These are phyloP conservation scores for Pleurotus salmoneostramineus DNA, from an alignment of 768 basidiomycete genomes.

Conservation along the genomic window DNA sequence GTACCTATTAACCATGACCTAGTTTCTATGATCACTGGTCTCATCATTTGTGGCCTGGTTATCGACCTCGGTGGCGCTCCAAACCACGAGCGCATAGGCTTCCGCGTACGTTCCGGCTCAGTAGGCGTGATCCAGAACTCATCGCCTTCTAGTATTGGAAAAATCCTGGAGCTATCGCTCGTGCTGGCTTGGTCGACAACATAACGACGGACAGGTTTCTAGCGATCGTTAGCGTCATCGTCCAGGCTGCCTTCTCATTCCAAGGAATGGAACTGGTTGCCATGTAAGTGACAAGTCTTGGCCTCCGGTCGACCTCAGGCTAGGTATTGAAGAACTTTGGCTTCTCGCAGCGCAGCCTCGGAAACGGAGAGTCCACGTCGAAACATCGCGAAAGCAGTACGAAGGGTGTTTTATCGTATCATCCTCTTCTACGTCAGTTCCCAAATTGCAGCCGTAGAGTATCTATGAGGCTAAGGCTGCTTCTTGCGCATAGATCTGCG, in stretches of 20 bases:
- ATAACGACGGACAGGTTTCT: slow-evolving; percentile 46
- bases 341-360: slow-evolving; percentile 53
- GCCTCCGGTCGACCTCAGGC: neutral
- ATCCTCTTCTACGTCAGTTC: slow-evolving; percentile 64
- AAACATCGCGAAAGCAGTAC: slow-evolving; percentile 74
- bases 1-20: neutral
- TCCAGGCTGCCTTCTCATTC: slow-evolving; percentile 68
- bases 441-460: too few species aligned
- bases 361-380: slow-evolving; percentile 77
- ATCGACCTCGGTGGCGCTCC: slow-evolving; percentile 81
- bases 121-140: slow-evolving; percentile 13
- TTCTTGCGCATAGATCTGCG: slow-evolving; percentile 45
- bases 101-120: slow-evolving; percentile 40
- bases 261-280: slow-evolving; percentile 76
- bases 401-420: slow-evolving; percentile 79
- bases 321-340: slow-evolving; percentile 2
- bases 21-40: slow-evolving; percentile 60
- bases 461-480: too few species aligned
- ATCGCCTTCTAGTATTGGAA: slow-evolving; percentile 51
- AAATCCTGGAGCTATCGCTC: slow-evolving; percentile 59
- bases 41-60: slow-evolving; percentile 60
- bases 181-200: slow-evolving; percentile 36
- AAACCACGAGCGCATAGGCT: slow-evolving; percentile 59
- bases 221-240: slow-evolving; percentile 38
- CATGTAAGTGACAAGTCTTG: slow-evolving; percentile 34